Base-by-base conservation (phyloP, 208 protist genomes). In the Crithidia fasciculata region DNA sequence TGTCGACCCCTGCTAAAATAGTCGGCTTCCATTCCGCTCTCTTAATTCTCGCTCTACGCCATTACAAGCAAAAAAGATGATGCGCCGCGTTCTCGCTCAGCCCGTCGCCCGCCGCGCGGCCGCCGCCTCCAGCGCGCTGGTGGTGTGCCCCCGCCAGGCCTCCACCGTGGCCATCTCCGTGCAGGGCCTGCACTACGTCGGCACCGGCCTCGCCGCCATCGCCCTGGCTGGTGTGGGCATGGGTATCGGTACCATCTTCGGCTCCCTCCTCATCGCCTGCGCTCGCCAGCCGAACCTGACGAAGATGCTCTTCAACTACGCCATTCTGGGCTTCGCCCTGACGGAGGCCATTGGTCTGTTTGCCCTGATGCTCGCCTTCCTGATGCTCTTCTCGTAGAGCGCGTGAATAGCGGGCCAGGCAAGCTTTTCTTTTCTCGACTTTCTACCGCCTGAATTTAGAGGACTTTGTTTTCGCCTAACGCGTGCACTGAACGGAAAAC, bases 251-350 rank as follows among this genome's bases (percentile, higher is more conserved):
- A 95, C 87, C 52, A 94, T 95, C 82, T 97, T 97, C 74, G 90
- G 91, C 67, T 85, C 81, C 74, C 84, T 96, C 28, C 81, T 97
- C 13, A 78, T 97, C 37, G 89, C 88, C 70, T 95, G 90, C 81
- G 90, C 93, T 44, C 93, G 93, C 59, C 91, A 97, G 85, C 93
- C 93, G 19, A 96, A 96, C 81, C 74, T 97, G 64, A 92, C 90
- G 78, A 94, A 94, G 85, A 94, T 94, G 91, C 84, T 97, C 36
- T 96, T 97, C 80, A 95, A 95, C 89, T 97, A 97, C 83, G 91
- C 91, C 74, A 96, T 97, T 94, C 88, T 97, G 3, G 93, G 93
- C 50, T 97, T 97, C 76, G 93, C 93, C 62, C 83, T 97, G 78
- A 96, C 93, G 54, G 93, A 97, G 82, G 93, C 93, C 78, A 95